Evolutionary conservation across 495 filamentous ascomycete species (phyloP), one percentile per base, ranked within the genome.

Genomic region (Penicillium simplicissimum): DNA sequence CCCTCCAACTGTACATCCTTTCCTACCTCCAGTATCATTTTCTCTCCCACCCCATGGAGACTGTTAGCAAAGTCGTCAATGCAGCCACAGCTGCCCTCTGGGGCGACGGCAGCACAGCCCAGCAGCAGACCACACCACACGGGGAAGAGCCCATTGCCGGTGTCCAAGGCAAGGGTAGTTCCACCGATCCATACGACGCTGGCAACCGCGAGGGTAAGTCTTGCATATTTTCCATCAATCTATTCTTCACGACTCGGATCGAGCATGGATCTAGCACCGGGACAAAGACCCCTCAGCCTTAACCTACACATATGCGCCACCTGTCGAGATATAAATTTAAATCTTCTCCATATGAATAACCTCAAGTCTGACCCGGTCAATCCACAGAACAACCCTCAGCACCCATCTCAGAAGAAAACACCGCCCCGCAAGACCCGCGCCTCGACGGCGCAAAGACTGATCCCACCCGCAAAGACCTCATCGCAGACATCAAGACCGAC

Each of bases 111-210:
- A 53, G 65, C 14, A 11, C 57, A 9, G 52, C 58, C 2, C 21
- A 58, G 35, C 58, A 61, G 19, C 61, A 67, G 35, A 36, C 47
- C 13, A 47, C 52, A 17, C 60, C 66, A 40, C 67, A 72, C n/a
- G 67, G 73, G 48, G 73, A 77, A 23, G 77, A 81, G 48, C 79
- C 79, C 11, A 58, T 79, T 13, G 70, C 79, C n/a, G 76, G 79
- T 14, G 61, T 79, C 14, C 72, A 78, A 55, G 76, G 78, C 33
- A 70, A 66, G 58, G 78, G 75, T 45, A 61, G 51, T 10, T 59
- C 47, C 17, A 76, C 67, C 17, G 76, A 81, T 57, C 79, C 79
- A 6, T 81, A 79, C 43, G 77, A 80, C 59, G 76, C 68, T 37
- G 78, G 77, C 33, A 79, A 79, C 59, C 74, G 74, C 28, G 71